Evolutionary conservation across 192 early-diverging fungal species (phyloP).

Genomic region (Cetraspora pellucida): DNA sequence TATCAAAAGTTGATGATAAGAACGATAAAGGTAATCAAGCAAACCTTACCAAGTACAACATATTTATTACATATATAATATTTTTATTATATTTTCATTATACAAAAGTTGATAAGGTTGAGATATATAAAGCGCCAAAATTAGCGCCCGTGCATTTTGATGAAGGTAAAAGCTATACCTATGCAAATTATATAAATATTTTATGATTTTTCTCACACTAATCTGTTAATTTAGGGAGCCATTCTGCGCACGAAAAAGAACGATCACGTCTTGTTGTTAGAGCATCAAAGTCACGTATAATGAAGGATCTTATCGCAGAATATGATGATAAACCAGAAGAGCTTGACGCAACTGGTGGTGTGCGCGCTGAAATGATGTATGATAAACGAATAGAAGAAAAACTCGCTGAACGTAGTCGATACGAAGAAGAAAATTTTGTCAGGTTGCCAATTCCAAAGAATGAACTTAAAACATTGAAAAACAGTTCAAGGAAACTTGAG

Average conservation of each 20-base stretch:
- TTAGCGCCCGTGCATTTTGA: constrained; percentile 86
- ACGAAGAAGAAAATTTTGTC: constrained; percentile 90
- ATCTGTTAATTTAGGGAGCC: constrained; percentile 8
- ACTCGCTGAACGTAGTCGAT: constrained; percentile 66
- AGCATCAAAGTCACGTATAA: constrained; percentile 79
- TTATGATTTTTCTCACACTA: background rate
- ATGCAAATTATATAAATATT: background rate
- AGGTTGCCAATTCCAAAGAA: constrained; percentile 72
- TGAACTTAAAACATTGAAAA: constrained; percentile 69
- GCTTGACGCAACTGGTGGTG: constrained; percentile 69
- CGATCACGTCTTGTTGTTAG: constrained; percentile 64
- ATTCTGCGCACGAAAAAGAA: constrained; percentile 63
- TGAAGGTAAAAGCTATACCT: constrained; percentile 50
- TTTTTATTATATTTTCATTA: constrained; percentile 3
- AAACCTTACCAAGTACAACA: background rate
- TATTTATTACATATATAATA: constrained; percentile 6
- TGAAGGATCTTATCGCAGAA: constrained; percentile 81
- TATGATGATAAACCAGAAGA: constrained; percentile 88
- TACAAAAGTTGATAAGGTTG: constrained; percentile 50
- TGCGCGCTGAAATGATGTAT: constrained; percentile 65
- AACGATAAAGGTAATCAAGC: constrained; percentile 31
- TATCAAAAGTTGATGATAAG: constrained; percentile 44
- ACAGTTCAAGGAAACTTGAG: constrained; percentile 60
- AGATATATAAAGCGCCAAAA: constrained; percentile 86
- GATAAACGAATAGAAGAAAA: constrained; percentile 57